A percentile compares a stretch with the other conserved stretches of the same genome.
Evolutionary conservation across 768 basidiomycete genomes (phyloP).

Genomic region (Amanita thiersii): DNA sequence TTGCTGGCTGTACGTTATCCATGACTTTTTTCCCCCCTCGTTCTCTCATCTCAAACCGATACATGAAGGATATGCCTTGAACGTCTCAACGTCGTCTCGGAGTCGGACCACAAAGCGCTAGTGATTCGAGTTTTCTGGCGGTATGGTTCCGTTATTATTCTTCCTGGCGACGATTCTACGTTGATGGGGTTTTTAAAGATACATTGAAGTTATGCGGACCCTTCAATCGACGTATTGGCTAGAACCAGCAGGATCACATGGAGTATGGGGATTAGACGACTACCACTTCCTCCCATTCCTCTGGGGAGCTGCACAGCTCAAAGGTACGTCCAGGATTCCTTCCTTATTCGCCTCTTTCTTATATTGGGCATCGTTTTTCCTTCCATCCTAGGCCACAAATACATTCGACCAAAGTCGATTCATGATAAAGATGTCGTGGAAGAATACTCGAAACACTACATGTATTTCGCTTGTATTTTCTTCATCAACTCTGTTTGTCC

Average conservation of each 20-base stretch:
- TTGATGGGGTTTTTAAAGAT: slow-evolving; percentile 45
- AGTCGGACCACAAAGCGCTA: slow-evolving; percentile 64
- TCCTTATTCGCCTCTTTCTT: background rate
- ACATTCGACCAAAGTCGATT: slow-evolving; percentile 86
- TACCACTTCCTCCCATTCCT: slow-evolving; percentile 94
- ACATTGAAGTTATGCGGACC: slow-evolving; percentile 72
- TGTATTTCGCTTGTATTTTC: slow-evolving; percentile 92
- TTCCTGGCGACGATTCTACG: background rate
- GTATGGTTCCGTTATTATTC: slow-evolving; percentile 22
- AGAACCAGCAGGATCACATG: slow-evolving; percentile 98
- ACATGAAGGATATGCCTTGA: slow-evolving; percentile 67
- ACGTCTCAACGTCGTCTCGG: slow-evolving; percentile 53
- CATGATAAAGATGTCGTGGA: slow-evolving; percentile 89
- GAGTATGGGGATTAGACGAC: slow-evolving; percentile 96
- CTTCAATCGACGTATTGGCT: slow-evolving; percentile 96
- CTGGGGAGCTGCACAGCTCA: slow-evolving; percentile 76
- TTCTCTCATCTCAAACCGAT: background rate
- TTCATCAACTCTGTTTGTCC: slow-evolving; percentile 86
- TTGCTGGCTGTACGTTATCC: slow-evolving; percentile 84
- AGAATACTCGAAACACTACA: slow-evolving; percentile 87
- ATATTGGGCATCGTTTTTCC: background rate
- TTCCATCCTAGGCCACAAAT: slow-evolving; percentile 61
- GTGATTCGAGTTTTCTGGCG: slow-evolving; percentile 88
- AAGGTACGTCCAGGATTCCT: slow-evolving; percentile 40
- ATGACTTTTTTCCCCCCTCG: background rate